These are phyloP conservation scores for Rhodomyrtus tomentosa DNA, from an alignment of 345 rosid genomes.

Conservation along the genomic window DNA sequence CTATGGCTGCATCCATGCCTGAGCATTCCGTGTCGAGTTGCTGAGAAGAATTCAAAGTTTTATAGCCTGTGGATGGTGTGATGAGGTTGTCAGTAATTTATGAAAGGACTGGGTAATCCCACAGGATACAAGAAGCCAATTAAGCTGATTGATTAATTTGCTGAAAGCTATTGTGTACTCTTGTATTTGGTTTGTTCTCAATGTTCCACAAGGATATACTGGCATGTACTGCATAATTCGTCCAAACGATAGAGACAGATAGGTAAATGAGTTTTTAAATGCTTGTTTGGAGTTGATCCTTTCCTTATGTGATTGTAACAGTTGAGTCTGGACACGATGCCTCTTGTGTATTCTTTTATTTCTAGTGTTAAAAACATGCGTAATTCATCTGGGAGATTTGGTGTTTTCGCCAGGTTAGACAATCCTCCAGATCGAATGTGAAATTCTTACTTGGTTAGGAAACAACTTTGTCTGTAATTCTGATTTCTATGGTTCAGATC, in stretches of 20 bases:
- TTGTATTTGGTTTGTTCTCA: constrained; percentile 2
- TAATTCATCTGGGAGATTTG: background rate
- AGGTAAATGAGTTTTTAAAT: background rate
- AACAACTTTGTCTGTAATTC: background rate
- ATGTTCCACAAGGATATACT: constrained; percentile 1
- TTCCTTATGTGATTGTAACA: background rate
- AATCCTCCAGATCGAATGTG: background rate
- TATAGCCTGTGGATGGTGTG: background rate
- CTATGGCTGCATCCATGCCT: constrained; percentile 10
- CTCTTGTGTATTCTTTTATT: background rate
- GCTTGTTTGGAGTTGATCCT: background rate
- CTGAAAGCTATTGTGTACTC: constrained; percentile 3
- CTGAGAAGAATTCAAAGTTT: background rate
- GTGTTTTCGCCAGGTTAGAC: background rate
- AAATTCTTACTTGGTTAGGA: background rate
- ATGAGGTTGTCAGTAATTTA: background rate
- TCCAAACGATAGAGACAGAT: background rate
- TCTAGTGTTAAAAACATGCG: background rate
- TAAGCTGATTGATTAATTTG: background rate
- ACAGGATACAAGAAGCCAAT: background rate
- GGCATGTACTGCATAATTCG: background rate
- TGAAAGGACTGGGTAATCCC: background rate
- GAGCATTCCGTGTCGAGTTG: background rate
- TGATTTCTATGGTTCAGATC: background rate
- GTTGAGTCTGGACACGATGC: background rate